Percentiles rank a stretch among this genome's conserved stretches.
Conservation (phyloP, 73 alveolate genomes). For the Tetrahymena elliotti region DNA sequence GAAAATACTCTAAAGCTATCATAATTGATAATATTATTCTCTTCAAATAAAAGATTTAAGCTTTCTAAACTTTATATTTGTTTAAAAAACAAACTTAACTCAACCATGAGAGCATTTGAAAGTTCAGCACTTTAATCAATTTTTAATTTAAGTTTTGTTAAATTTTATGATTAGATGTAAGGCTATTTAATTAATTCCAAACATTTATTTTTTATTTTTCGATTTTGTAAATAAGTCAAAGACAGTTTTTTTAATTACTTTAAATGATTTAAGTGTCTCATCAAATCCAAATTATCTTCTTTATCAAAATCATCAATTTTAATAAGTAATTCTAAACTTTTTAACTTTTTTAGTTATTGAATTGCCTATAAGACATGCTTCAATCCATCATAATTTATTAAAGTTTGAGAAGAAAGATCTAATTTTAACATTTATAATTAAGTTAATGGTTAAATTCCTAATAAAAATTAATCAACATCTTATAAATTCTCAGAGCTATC, state of each 20-base stretch:
- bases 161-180: not conserved
- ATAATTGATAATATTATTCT: not conserved
- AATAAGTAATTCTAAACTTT: too few relatives aligned
- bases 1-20: not conserved
- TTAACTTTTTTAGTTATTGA: too few relatives aligned
- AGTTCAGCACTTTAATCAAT: not conserved
- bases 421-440: too few relatives aligned
- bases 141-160: not conserved
- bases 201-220: too few relatives aligned
- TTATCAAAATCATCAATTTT: not conserved
- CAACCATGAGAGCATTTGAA: not conserved
- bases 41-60: not conserved
- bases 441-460: not conserved
- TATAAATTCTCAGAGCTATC: not conserved
- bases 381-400: not conserved
- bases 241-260: not conserved
- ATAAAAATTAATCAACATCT: not conserved
- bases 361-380: not conserved
- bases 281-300: not conserved
- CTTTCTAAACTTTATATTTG: not conserved
- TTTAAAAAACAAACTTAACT: not conserved
- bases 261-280: too few relatives aligned
- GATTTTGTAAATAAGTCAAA: too few relatives aligned
- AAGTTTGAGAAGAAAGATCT: not conserved
- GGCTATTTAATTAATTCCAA: not conserved